Percentiles rank a stretch among this genome's conserved stretches.
Conservation (phyloP, 1,284 basidiomycete genomes). For the Ceratobasidium sp. region DNA sequence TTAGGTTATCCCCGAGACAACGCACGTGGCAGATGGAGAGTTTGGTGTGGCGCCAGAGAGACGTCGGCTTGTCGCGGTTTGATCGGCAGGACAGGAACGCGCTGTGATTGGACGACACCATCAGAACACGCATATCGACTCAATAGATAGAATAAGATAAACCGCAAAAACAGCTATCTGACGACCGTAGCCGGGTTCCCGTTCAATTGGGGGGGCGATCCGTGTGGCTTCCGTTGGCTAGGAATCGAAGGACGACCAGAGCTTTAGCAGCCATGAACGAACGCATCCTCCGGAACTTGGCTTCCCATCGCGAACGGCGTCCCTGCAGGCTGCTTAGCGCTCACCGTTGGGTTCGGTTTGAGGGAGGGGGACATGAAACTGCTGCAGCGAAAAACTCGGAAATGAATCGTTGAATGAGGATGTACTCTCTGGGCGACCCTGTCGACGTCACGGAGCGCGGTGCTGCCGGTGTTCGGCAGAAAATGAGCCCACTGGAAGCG, state of each 20-base stretch:
- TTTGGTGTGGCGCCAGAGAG: neutral
- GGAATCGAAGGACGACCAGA: neutral
- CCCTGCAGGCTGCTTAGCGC: neutral
- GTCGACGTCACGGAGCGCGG: neutral
- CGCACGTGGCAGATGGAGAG: neutral
- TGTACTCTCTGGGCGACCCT: neutral
- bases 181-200: no score
- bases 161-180: no score
- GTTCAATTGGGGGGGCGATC: no score
- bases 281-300: neutral
- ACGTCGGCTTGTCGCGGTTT: neutral
- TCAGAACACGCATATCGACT: no score
- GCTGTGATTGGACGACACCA: neutral
- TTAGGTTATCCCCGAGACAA: neutral
- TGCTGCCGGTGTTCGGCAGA: neutral
- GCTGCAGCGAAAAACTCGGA: neutral
- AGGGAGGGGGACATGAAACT: neutral
- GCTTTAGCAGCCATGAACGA: no score
- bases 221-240: neutral
- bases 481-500: neutral
- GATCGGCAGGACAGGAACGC: conserved; percentile 5
- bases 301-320: neutral
- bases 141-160: no score
- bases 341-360: no score
- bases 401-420: neutral